Evolutionary conservation across 352 stramenopile genomes (phyloP).

Genomic region (Lagenidium sp.): DNA sequence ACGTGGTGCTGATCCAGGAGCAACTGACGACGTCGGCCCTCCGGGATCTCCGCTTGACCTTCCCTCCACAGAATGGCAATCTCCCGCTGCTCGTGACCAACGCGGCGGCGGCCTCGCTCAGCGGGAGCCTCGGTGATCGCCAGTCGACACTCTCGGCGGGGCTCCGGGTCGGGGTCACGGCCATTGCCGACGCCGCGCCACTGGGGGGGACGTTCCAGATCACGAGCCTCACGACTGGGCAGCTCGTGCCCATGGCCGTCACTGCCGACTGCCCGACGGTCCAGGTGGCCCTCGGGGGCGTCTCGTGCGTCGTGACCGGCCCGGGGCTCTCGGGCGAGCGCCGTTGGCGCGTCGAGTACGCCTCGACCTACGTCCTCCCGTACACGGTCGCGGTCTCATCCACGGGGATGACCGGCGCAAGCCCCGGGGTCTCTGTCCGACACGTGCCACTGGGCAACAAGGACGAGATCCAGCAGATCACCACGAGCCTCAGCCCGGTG

Average conservation of each 20-base stretch:
- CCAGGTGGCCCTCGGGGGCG: constrained; percentile 7
- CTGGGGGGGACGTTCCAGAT: constrained; percentile 19
- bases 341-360: constrained; percentile 16
- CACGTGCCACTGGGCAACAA: background rate
- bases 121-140: constrained; percentile 13
- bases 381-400: constrained; percentile 6
- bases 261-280: constrained; percentile 10
- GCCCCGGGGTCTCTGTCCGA: constrained; percentile 4
- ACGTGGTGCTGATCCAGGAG: no score
- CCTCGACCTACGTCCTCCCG: background rate
- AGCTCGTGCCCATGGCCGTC: constrained; percentile 1
- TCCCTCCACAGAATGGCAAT: constrained; percentile 18
- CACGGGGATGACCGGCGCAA: constrained; percentile 9
- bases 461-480: constrained; percentile 16
- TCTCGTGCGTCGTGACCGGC: constrained; percentile 12
- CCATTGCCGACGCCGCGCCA: constrained; percentile 8
- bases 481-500: constrained; percentile 10
- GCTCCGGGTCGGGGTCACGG: constrained; percentile 5
- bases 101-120: constrained; percentile 1
- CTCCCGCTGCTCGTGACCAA: constrained; percentile 10
- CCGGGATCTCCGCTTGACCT: no score
- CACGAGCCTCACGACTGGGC: constrained; percentile 11
- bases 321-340: constrained; percentile 22
- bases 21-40: no score
- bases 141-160: constrained; percentile 20